These are phyloP conservation scores for Hippophae gyantsensis DNA, from an alignment of 306 rosid genomes.

Conservation along the genomic window DNA sequence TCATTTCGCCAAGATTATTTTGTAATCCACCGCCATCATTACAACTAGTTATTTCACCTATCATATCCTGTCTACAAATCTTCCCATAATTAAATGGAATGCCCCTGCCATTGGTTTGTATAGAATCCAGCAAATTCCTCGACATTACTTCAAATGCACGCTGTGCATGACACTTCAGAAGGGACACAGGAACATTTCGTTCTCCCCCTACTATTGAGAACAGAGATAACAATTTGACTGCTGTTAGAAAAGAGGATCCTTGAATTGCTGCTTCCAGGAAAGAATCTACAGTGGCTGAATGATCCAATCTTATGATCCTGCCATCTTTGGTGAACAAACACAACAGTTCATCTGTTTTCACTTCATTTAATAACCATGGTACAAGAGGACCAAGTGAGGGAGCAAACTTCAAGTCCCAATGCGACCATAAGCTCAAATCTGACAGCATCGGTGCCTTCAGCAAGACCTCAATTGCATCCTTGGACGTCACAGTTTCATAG, in stretches of 20 bases:
- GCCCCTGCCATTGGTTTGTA: conserved; percentile 23
- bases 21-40: conserved; percentile 30
- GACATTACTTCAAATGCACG: conserved; percentile 67
- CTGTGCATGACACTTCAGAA: conserved; percentile 57
- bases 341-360: conserved; percentile 48
- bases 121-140: conserved; percentile 40
- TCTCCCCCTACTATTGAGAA: conserved; percentile 67
- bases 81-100: conserved; percentile 29
- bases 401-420: conserved; percentile 78
- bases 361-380: conserved; percentile 68
- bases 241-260: conserved; percentile 71
- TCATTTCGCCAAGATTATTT: conserved; percentile 26
- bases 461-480: conserved; percentile 57
- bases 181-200: conserved; percentile 56
- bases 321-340: conserved; percentile 83
- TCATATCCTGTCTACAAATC: conserved; percentile 22
- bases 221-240: conserved; percentile 58
- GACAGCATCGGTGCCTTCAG: conserved; percentile 73
- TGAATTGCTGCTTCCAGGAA: conserved; percentile 72
- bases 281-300: conserved; percentile 62
- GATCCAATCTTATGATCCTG: conserved; percentile 65
- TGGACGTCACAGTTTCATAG: conserved; percentile 31
- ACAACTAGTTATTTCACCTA: conserved; percentile 23
- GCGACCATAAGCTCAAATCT: conserved; percentile 82
- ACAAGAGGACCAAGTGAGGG: conserved; percentile 78